Evolutionary conservation across 495 filamentous ascomycete genomes (phyloP).

Genomic region (Acidiella bohemica): DNA sequence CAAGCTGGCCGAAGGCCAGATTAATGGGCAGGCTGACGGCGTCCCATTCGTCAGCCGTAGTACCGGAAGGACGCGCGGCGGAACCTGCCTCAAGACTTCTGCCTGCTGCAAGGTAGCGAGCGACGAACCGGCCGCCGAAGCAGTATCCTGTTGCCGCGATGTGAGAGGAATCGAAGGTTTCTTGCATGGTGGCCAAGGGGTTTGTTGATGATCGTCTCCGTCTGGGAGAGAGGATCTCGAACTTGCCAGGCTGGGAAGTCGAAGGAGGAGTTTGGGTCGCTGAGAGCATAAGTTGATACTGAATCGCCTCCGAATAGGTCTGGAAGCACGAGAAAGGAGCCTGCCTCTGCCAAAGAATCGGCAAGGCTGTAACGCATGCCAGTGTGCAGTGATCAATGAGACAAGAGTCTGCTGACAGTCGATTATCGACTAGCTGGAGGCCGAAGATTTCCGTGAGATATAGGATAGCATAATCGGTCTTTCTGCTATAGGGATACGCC

Average conservation of each 20-base stretch:
- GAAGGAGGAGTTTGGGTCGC: neutral
- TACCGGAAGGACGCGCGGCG: neutral
- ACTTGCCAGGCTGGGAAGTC: neutral
- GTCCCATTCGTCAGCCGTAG: neutral
- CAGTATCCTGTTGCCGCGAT: neutral
- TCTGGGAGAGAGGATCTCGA: neutral
- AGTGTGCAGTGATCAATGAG: too few species aligned
- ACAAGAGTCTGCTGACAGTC: neutral
- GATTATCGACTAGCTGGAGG: neutral
- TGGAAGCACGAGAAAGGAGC: neutral
- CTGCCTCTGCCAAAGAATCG: neutral
- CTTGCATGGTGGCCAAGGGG: neutral
- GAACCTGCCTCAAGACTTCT: neutral
- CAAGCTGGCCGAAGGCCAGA: neutral
- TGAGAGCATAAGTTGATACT: neutral
- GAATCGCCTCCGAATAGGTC: neutral
- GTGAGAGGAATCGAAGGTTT: neutral
- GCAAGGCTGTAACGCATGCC: neutral
- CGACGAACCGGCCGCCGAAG: neutral
- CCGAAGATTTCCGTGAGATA: slow-evolving; percentile 1
- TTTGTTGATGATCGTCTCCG: neutral
- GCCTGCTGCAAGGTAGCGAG: neutral
- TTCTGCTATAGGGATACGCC: neutral
- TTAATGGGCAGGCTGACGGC: neutral
- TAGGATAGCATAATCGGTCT: neutral